Evolutionary conservation across 495 filamentous ascomycete species (phyloP).

Genomic region (Penicillium antarcticum): DNA sequence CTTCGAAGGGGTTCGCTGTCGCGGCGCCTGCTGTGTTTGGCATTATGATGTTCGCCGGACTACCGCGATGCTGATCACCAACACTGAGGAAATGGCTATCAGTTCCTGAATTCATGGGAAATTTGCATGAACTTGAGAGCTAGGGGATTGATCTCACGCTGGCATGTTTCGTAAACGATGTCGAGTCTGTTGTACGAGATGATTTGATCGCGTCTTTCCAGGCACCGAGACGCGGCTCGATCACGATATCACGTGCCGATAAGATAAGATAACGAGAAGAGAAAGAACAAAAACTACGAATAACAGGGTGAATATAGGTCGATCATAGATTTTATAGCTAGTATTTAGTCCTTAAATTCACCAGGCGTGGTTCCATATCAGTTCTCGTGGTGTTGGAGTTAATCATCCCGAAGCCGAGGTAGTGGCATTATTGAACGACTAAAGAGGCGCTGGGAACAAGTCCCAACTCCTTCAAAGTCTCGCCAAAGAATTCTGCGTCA

Average conservation of each 20-base stretch:
- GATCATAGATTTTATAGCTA: too few relatives aligned
- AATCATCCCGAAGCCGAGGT: background rate
- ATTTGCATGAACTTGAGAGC: background rate
- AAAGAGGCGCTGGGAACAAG: conserved; percentile 85
- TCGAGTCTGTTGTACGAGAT: conserved; percentile 10
- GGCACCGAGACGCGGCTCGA: conserved; percentile 21
- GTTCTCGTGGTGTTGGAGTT: conserved; percentile 10
- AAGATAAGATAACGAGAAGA: conserved; percentile 7
- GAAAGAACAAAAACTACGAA: background rate
- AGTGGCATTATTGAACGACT: conserved; percentile 54
- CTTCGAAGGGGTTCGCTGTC: conserved; percentile 73
- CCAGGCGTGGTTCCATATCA: background rate
- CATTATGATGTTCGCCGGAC: conserved; percentile 36
- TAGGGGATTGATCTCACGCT: conserved; percentile 32
- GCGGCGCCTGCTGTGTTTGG: conserved; percentile 28
- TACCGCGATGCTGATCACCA: conserved; percentile 71
- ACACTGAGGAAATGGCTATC: conserved; percentile 50
- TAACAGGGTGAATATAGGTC: too few relatives aligned
- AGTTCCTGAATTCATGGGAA: conserved; percentile 13
- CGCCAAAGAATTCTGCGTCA: conserved; percentile 74
- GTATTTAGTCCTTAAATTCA: too few relatives aligned
- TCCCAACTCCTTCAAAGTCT: conserved; percentile 89
- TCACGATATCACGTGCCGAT: conserved; percentile 44
- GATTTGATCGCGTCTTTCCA: conserved; percentile 25
- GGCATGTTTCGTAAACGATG: conserved; percentile 32